Conservation (phyloP, 306 rosid genomes). For the Prunus padus region DNA sequence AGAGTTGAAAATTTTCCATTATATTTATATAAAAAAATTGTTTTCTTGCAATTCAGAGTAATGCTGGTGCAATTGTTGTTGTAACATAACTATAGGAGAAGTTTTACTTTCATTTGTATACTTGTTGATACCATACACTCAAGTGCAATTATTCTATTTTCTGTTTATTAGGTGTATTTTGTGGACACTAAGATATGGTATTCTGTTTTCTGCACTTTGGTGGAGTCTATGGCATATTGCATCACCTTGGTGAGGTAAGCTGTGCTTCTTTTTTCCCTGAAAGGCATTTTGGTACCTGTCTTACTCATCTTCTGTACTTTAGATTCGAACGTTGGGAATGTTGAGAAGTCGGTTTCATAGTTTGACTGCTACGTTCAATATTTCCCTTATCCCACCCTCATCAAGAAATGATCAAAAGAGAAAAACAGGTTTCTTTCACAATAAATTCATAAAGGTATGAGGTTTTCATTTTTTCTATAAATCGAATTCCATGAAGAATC, state of each 20-base stretch:
- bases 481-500: slow-evolving; percentile 6
- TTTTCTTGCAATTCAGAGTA: slow-evolving; percentile 63
- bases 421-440: slow-evolving; percentile 59
- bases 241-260: slow-evolving; percentile 97
- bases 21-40: slow-evolving; percentile 7
- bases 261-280: slow-evolving; percentile 10
- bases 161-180: slow-evolving; percentile 67
- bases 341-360: slow-evolving; percentile 87
- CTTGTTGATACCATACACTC: not conserved
- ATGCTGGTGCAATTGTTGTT: slow-evolving; percentile 93
- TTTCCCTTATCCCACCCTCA: slow-evolving; percentile 64
- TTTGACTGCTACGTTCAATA: slow-evolving; percentile 84
- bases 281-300: slow-evolving; percentile 23
- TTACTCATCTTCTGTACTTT: slow-evolving; percentile 32
- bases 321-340: slow-evolving; percentile 97
- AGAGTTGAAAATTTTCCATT: slow-evolving; percentile 4
- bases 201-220: slow-evolving; percentile 96
- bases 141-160: slow-evolving; percentile 18
- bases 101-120: not conserved
- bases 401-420: slow-evolving; percentile 55
- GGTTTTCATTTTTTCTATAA: slow-evolving; percentile 12
- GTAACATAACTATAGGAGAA: slow-evolving; percentile 12
- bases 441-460: slow-evolving; percentile 61
- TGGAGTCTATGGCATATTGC: slow-evolving; percentile 83
- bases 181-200: slow-evolving; percentile 99